These are phyloP conservation scores for Aspergillus diversus DNA, from an alignment of 495 filamentous ascomycete species.

Conservation along the genomic window DNA sequence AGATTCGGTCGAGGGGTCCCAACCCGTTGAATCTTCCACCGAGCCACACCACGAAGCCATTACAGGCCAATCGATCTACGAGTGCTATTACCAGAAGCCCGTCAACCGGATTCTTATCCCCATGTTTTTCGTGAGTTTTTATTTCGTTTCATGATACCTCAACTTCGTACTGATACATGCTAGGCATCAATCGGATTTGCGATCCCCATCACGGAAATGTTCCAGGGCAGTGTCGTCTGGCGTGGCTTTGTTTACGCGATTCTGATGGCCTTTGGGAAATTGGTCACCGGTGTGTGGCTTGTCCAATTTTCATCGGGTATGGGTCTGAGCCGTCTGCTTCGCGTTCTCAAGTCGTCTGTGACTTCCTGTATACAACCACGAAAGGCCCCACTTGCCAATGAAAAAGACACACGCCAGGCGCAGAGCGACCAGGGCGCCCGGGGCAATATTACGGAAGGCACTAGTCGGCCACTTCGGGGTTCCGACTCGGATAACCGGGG, in stretches of 20 bases:
- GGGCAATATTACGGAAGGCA: not conserved
- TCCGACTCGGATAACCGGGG: not conserved
- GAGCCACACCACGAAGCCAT: slow-evolving; percentile 10
- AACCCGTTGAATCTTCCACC: not conserved
- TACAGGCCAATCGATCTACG: slow-evolving; percentile 51
- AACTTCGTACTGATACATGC: slow-evolving; percentile 7
- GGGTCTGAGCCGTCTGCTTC: not conserved
- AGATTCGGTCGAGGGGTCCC: not conserved
- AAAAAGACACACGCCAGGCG: not conserved
- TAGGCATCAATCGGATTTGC: slow-evolving; percentile 78
- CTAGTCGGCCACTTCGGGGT: not conserved
- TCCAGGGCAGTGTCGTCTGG: slow-evolving; percentile 65
- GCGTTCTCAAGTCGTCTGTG: slow-evolving; percentile 11
- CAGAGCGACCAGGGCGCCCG: not conserved
- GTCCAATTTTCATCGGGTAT: slow-evolving; percentile 44
- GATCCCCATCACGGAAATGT: slow-evolving; percentile 74
- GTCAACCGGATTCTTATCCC: slow-evolving; percentile 64
- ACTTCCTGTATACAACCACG: slow-evolving; percentile 5
- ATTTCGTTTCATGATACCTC: not conserved
- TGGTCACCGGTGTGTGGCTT: slow-evolving; percentile 66
- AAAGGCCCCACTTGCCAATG: not conserved
- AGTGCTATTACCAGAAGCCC: slow-evolving; percentile 56
- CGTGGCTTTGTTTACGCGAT: slow-evolving; percentile 70
- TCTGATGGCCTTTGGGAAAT: slow-evolving; percentile 71
- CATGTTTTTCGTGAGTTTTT: slow-evolving; percentile 68